A percentile compares a stretch with the other conserved stretches of the same genome.
Conservation (phyloP, 1,284 basidiomycete species). For the Lignosus rhinocerotis region DNA sequence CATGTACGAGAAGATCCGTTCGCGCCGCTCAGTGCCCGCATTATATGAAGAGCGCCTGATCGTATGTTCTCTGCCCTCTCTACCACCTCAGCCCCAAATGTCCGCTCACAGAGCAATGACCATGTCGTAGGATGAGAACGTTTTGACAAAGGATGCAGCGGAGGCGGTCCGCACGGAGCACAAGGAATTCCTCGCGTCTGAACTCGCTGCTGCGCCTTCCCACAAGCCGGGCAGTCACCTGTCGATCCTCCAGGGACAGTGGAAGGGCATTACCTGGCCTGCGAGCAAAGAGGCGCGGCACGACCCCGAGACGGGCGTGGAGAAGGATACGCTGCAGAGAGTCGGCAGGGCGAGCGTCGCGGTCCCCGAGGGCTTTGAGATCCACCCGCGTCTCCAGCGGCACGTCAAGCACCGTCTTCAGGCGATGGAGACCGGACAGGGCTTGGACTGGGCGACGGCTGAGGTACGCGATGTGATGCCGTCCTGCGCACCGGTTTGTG, state of each 20-base stretch:
- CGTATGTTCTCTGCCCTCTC: constrained; percentile 42
- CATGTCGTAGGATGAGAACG: constrained; percentile 48
- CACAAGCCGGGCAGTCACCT: constrained; percentile 43
- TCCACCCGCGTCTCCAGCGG: constrained; percentile 77
- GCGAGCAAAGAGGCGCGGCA: constrained; percentile 49
- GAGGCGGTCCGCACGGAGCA: constrained; percentile 53
- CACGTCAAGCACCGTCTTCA: constrained; percentile 80
- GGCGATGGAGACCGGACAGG: constrained; percentile 67
- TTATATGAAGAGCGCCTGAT: constrained; percentile 80
- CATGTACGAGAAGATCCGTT: constrained; percentile 86
- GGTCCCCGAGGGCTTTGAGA: constrained; percentile 74
- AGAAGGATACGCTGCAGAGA: constrained; percentile 46
- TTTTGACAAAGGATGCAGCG: constrained; percentile 54
- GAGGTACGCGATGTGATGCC: constrained; percentile 51
- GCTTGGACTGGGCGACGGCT: constrained; percentile 86
- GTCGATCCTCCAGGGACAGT: constrained; percentile 62
- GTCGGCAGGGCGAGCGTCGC: constrained; percentile 73
- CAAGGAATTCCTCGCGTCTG: constrained; percentile 60
- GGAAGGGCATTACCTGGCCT: constrained; percentile 78
- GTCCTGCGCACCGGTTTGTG: not conserved
- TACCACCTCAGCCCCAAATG: not conserved
- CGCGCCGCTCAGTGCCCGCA: constrained; percentile 75
- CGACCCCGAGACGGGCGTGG: constrained; percentile 72
- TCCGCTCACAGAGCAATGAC: not conserved
- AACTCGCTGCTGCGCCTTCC: constrained; percentile 51